phyloP scores from a whole-genome alignment of 805 yeast species.

The Naumovozyma dairenensis region DNA sequence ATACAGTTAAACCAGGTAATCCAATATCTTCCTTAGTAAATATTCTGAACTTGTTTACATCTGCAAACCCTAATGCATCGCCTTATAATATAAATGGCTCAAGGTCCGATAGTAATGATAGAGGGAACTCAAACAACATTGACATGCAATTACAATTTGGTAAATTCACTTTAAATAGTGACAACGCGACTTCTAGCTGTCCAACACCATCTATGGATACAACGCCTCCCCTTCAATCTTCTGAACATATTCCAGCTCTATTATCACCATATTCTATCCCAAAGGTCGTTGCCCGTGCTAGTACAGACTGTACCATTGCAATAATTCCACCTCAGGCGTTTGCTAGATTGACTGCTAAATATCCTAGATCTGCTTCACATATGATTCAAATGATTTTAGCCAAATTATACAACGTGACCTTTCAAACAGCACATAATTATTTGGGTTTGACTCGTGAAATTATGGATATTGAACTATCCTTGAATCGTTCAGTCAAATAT shows the following conservation, averaged over 20 bases:
- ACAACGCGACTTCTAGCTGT: neutral
- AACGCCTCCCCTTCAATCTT: constrained; percentile 1
- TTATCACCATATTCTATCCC: constrained; percentile 13
- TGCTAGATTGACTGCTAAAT: constrained; percentile 54
- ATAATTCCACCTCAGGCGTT: constrained; percentile 85
- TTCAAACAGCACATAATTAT: constrained; percentile 81
- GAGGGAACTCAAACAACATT: neutral
- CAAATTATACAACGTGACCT: constrained; percentile 79
- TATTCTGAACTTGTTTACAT: constrained; percentile 63
- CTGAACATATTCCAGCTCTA: neutral
- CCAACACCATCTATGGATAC: neutral
- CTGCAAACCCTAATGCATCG: neutral
- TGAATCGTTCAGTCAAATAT: constrained; percentile 41
- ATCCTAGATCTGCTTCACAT: constrained; percentile 86
- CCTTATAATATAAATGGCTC: neutral
- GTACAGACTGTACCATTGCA: constrained; percentile 71
- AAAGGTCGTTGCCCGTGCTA: constrained; percentile 64
- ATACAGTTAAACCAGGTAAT: constrained; percentile 73
- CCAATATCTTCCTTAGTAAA: constrained; percentile 78
- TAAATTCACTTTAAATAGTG: neutral
- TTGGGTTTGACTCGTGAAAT: constrained; percentile 78
- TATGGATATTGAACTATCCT: constrained; percentile 58
- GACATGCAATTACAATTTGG: neutral
- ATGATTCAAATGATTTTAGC: constrained; percentile 88
- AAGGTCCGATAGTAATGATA: neutral